Conservation (phyloP, 768 basidiomycete genomes). For the Lactarius trivialis region DNA sequence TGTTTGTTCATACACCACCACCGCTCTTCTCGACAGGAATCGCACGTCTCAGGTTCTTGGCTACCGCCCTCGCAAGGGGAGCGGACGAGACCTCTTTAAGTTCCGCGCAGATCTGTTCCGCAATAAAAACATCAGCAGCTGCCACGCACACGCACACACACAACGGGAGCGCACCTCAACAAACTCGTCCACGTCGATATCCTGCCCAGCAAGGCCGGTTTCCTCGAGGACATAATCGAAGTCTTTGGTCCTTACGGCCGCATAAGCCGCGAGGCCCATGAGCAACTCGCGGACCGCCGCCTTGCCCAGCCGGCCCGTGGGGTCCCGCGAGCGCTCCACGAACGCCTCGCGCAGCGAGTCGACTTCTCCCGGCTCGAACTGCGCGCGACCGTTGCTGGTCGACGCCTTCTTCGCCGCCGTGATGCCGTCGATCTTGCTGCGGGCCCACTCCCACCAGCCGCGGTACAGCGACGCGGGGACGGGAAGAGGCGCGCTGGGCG, state of each 20-base stretch:
- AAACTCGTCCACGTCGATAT: conserved; percentile 79
- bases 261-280: conserved; percentile 42
- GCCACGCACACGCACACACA: background rate
- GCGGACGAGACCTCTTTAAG: conserved; percentile 59
- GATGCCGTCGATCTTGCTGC: conserved; percentile 7
- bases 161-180: conserved; percentile 54
- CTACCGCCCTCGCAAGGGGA: conserved; percentile 29
- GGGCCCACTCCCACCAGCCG: conserved; percentile 11
- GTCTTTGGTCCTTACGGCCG: conserved; percentile 53
- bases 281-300: conserved; percentile 32
- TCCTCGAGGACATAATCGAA: conserved; percentile 70
- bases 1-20: conserved; percentile 37
- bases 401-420: background rate
- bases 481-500: conserved; percentile 29
- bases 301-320: conserved; percentile 34
- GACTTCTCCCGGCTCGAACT: conserved; percentile 48
- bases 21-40: conserved; percentile 53
- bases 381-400: conserved; percentile 40
- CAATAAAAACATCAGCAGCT: background rate
- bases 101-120: conserved; percentile 58
- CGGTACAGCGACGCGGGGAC: background rate
- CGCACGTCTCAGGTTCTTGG: conserved; percentile 35
- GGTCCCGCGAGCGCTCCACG: conserved; percentile 25
- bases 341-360: conserved; percentile 39
- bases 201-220: conserved; percentile 54